These are phyloP conservation scores for Botryotinia globosa DNA, from an alignment of 2,329 filamentous ascomycete genomes.

Conservation along the genomic window DNA sequence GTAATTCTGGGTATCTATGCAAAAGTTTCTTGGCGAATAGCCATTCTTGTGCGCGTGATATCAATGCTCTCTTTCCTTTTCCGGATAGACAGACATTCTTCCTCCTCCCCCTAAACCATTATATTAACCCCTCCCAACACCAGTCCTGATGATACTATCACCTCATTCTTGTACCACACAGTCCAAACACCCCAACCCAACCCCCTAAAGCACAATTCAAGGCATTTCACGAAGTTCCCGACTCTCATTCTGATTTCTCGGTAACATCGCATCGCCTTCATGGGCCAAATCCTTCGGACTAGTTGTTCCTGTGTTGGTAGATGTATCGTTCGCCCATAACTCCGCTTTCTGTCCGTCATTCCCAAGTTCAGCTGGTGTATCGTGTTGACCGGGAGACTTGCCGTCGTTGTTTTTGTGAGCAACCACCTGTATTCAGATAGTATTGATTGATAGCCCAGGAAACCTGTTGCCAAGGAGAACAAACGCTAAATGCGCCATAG, in stretches of 20 bases:
- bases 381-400: background rate
- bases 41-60: background rate
- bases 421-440: constrained; percentile 41
- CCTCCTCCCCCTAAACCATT: background rate
- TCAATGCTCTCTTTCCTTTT: background rate
- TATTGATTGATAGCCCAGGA: constrained; percentile 69
- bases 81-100: background rate
- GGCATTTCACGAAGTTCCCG: background rate
- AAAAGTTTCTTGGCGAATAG: background rate
- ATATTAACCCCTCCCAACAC: background rate
- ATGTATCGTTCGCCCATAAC: background rate
- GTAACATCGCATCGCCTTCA: background rate
- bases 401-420: background rate
- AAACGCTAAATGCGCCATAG: constrained; percentile 75
- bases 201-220: background rate
- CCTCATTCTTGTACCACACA: background rate
- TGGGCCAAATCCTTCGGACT: background rate
- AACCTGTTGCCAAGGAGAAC: constrained; percentile 64
- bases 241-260: background rate
- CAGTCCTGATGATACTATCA: background rate
- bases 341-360: background rate
- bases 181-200: background rate
- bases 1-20: background rate
- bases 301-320: background rate
- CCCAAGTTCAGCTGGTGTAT: background rate